Base-by-base conservation (phyloP, 2,329 filamentous ascomycete species). In the Alternaria gaisen region DNA sequence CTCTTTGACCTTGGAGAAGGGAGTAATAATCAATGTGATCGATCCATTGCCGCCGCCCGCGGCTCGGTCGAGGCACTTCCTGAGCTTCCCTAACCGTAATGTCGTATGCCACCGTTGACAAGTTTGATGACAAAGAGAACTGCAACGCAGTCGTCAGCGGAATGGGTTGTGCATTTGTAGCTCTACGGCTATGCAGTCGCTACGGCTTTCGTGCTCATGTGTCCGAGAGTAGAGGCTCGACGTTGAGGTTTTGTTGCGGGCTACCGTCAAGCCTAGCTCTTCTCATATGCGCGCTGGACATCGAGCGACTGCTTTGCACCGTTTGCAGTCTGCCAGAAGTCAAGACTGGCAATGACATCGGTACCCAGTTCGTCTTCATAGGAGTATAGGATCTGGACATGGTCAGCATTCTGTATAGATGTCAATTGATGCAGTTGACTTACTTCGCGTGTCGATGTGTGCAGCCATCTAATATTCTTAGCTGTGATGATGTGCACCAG, bases 361-460 rank as follows among this genome's bases (percentile, higher is more conserved):
- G 96, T 92, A 69, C 95, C 94, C 67, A 88, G 84, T 78, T 99
- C 95, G 74, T 98, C 94, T 83, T 99, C 95, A 78, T 97, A 97
- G 50, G 95, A 94, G 80, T 97, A 98, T 53, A 99, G 82, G 71
- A 99, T 98, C 95, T 99, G 73, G 1, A 22, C 16, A 26, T 11
- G 22, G 54, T 76, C 66, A 75, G 63, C 46, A 30, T 51, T 18
- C 34, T 22, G n/a, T 8, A 16, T 41, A 20, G 11, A 22, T 14
- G 22, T 12, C n/a, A 12, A 16, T 46, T 22, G 5, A 32, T 18
- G 14, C 6, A 7, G 36, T n/a, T 43, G 12, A 70, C 70, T 44
- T 83, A 97, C 95, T 90, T 99, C 95, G 83, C 97, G 89, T 60
- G 94, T 97, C 73, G 93, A 97, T 78, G 93, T 94, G 82, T 99